Evolutionary conservation across 2,329 filamentous ascomycete species (phyloP).

Genomic region (Fusarium brevicatenulatum): DNA sequence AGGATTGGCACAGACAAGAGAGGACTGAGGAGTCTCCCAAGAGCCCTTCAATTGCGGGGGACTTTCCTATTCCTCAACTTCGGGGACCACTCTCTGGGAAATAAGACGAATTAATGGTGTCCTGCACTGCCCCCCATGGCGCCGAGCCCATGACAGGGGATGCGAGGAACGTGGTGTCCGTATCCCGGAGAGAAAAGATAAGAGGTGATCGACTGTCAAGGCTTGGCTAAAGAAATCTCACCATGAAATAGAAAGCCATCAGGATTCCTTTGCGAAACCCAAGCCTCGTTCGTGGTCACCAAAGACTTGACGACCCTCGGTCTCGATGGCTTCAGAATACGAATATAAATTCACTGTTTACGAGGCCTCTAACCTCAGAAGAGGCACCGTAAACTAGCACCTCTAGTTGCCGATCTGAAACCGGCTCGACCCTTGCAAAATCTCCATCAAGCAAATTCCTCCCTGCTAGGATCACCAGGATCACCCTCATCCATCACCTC

Average conservation of each 20-base stretch:
- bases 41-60: slow-evolving; percentile 21
- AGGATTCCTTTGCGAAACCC: neutral
- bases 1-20: neutral
- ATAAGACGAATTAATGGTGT: slow-evolving; percentile 23
- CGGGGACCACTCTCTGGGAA: slow-evolving; percentile 15
- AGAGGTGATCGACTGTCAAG: neutral
- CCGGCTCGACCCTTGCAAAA: slow-evolving; percentile 27
- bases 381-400: slow-evolving; percentile 1
- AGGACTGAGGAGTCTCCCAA: neutral
- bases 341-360: neutral
- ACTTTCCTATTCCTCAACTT: slow-evolving; percentile 4
- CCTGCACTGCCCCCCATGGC: slow-evolving; percentile 29
- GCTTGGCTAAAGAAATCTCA: neutral
- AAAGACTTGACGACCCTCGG: neutral
- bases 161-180: neutral
- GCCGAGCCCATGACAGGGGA: slow-evolving; percentile 36
- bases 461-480: slow-evolving; percentile 2
- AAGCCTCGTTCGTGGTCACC: neutral
- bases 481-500: neutral
- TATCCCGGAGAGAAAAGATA: neutral
- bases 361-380: neutral
- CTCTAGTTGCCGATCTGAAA: slow-evolving; percentile 25
- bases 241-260: neutral
- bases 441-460: slow-evolving; percentile 8
- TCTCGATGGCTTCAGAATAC: neutral